Evolutionary conservation across 2,329 filamentous ascomycete genomes (phyloP).

Genomic region (Penicillium oxalicum): DNA sequence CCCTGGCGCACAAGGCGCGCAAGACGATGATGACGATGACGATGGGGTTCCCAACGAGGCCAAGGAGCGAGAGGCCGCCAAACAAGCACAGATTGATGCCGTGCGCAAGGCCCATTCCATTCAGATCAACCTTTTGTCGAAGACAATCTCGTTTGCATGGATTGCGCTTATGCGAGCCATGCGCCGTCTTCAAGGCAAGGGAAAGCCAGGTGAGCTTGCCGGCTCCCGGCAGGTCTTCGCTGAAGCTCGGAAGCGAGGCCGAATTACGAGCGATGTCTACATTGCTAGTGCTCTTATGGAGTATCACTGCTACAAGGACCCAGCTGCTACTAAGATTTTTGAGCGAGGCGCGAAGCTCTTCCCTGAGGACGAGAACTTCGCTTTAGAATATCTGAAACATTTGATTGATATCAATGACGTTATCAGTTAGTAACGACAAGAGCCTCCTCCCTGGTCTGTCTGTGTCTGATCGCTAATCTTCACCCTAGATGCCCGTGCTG

Average conservation of each 20-base stretch:
- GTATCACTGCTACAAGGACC: constrained; percentile 91
- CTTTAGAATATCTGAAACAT: constrained; percentile 93
- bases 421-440: constrained; percentile 62
- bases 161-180: constrained; percentile 90
- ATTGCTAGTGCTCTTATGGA: constrained; percentile 89
- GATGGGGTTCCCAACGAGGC: constrained; percentile 48
- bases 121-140: constrained; percentile 70
- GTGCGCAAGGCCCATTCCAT: constrained; percentile 61
- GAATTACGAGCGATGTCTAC: constrained; percentile 90
- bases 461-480: constrained; percentile 10
- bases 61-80: constrained; percentile 47
- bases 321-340: constrained; percentile 88
- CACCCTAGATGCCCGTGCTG: constrained; percentile 73
- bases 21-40: constrained; percentile 52
- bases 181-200: constrained; percentile 83
- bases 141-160: constrained; percentile 88
- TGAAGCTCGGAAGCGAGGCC: constrained; percentile 79
- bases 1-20: constrained; percentile 32
- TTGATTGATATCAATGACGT: constrained; percentile 86
- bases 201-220: constrained; percentile 60
- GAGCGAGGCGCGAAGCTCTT: constrained; percentile 91
- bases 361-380: constrained; percentile 86
- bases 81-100: constrained; percentile 51
- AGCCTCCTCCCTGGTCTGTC: not conserved
- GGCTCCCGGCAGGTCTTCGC: constrained; percentile 85